Base-by-base conservation (phyloP, 768 basidiomycete genomes). In the Leccinum subgranulosum region DNA sequence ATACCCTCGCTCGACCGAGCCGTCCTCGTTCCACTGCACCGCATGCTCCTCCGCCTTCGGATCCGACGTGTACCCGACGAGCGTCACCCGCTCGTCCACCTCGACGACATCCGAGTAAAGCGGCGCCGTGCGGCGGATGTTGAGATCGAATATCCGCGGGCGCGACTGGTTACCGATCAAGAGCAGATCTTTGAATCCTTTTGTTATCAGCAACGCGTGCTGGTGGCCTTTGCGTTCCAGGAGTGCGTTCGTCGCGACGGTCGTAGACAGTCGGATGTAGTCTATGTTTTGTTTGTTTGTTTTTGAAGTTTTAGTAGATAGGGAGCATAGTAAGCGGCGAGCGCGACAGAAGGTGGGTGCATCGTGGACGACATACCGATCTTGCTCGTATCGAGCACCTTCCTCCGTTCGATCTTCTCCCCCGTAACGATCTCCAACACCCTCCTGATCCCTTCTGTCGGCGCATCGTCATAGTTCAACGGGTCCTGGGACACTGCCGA, bases 111-210 rank as follows among this genome's bases (percentile, higher is more conserved):
- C 76, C 12, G 85, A 83, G 70, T 95, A 98, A 6, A 98, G 76
- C 3, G 91, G 88, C 0, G 80, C 64, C 0, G 88, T 80, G 10
- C 92, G 84, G 25, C 86, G 83, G 69, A 98, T 95, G 65, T 95
- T 90, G 25, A 98, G 80, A 71, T 97, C 95, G 65, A 98, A 98
- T 64, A 98, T 97, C 65, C 84, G 85, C 2, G 96, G 96, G 21
- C 96, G 88, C 17, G 93, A 88, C 71, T 98, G 96, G 71, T 97
- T 97, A 9, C 94, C 93, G 57, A 98, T 98, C 31, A 90, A 80
- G 6, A 98, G 81, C 10, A 98, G 84, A 71, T 97, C 95, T 69
- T 85, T 85, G 79, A 95, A 96, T 0, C 94, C 94, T 59, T 84
- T 84, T 1, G 96, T 98, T 66, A 95, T 96, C 14, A 97, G 76